Evolutionary conservation across 768 basidiomycete species (phyloP), one percentile per base, ranked within the genome.

Genomic region (Lentinula detonsa): DNA sequence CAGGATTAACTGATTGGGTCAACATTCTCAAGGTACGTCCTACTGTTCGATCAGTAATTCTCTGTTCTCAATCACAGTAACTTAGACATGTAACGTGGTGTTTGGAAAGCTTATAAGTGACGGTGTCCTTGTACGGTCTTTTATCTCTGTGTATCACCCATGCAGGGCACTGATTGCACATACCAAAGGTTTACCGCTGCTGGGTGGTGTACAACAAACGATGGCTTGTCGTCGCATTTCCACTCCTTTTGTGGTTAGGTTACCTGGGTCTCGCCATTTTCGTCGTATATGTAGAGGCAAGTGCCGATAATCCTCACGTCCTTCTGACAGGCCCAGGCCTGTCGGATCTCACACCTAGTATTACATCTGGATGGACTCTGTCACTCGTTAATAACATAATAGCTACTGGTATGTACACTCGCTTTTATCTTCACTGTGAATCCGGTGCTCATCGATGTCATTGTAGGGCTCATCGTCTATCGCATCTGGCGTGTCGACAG

Each of bases 111-210:
- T 42, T 5, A 49, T 65, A 6, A 59, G 64, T 21, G 64, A 65
- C 35, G 61, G 57, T 3, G 52, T 62, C 23, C 39, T 65, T 33
- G 64, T 65, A 40, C 9, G 18, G n/a, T 18, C 18, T 34, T 45
- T 2, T 4, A 16, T 18, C 4, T 33, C 23, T 37, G 15, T n/a
- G 13, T 34, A 7, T 43, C 33, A 31, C 3, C 1, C 11, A 65
- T 57, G 55, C 57, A 18, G 59, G 16, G 35, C 6, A 28, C 42
- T 53, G 45, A 53, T 52, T 43, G 3, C 7, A 49, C 31, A 34
- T 59, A 35, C 8, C 59, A 5, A 11, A 65, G 64, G 57, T 65
- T 35, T 65, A 65, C 56, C 57, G 64, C 15, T 65, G 64, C 35
- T 65, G 62, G 62, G 56, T 63, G 15, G 64, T 65, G 10, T 60